phyloP scores from a whole-genome alignment of 805 yeast species.

The Lipomyces sp. region DNA sequence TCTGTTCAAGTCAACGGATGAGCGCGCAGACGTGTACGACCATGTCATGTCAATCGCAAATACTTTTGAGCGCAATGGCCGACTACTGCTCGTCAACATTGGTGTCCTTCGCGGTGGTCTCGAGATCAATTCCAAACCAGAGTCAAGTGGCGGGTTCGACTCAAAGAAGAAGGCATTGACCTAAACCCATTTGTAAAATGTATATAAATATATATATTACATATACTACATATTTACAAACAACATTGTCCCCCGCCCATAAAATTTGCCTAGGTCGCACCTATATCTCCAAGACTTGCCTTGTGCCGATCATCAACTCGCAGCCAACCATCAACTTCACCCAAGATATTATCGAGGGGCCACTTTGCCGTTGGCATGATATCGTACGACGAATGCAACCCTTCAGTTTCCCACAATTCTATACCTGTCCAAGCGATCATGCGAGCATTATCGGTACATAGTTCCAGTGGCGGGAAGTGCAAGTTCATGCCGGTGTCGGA shows the following conservation, averaged over 20 bases:
- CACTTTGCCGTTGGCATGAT: slow-evolving; percentile 77
- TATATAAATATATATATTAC: too few species aligned
- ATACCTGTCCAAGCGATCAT: slow-evolving; percentile 99
- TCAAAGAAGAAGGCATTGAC: neutral
- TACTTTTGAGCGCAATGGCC: slow-evolving; percentile 29
- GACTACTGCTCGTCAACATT: slow-evolving; percentile 25
- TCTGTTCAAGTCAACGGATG: slow-evolving; percentile 24
- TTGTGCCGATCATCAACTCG: neutral
- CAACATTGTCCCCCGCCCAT: too few species aligned
- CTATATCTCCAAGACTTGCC: neutral
- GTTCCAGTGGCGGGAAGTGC: slow-evolving; percentile 64
- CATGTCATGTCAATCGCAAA: slow-evolving; percentile 20
- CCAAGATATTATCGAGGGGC: slow-evolving; percentile 45
- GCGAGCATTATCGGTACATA: slow-evolving; percentile 93
- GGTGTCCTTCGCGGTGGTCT: slow-evolving; percentile 29
- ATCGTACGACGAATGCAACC: slow-evolving; percentile 54
- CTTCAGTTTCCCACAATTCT: slow-evolving; percentile 68
- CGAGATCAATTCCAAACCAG: slow-evolving; percentile 16
- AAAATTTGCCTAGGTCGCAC: neutral
- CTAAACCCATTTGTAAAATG: neutral
- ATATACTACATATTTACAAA: too few species aligned
- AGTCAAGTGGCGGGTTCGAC: neutral
- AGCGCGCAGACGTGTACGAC: slow-evolving; percentile 28
- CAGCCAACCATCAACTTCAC: slow-evolving; percentile 18
- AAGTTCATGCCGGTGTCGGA: slow-evolving; percentile 5